Evolutionary conservation across 306 rosid genomes (phyloP).

Genomic region (Crotalaria pallida): DNA sequence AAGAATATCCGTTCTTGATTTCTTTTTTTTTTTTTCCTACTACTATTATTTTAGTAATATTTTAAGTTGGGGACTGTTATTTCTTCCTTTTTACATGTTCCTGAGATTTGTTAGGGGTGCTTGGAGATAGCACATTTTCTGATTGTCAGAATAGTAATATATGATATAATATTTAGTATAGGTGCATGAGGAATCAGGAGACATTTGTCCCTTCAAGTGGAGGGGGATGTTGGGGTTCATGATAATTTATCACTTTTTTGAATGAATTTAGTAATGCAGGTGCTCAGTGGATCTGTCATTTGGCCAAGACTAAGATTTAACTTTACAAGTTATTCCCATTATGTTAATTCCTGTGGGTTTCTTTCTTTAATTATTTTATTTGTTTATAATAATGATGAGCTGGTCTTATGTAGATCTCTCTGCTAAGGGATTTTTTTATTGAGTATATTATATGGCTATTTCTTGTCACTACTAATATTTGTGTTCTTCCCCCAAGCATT

Average conservation of each 20-base stretch:
- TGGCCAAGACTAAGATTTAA: slow-evolving; percentile 39
- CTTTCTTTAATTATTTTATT: slow-evolving; percentile 21
- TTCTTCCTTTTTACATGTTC: background rate
- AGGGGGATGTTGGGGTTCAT: slow-evolving; percentile 49
- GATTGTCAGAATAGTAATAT: slow-evolving; percentile 41
- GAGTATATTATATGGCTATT: slow-evolving; percentile 26
- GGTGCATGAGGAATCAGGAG: slow-evolving; percentile 38
- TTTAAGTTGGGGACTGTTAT: slow-evolving; percentile 21
- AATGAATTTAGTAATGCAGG: slow-evolving; percentile 47
- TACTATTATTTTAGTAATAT: slow-evolving; percentile 17
- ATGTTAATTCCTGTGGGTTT: slow-evolving; percentile 29
- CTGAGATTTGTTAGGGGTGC: slow-evolving; percentile 43
- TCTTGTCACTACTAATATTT: slow-evolving; percentile 15
- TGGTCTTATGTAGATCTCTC: slow-evolving; percentile 25
- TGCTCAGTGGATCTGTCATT: slow-evolving; percentile 40
- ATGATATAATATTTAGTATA: slow-evolving; percentile 26
- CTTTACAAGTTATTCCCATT: slow-evolving; percentile 32
- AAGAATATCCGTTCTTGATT: slow-evolving; percentile 69
- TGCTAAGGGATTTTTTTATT: slow-evolving; percentile 12
- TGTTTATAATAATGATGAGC: slow-evolving; percentile 26
- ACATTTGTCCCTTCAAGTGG: slow-evolving; percentile 41
- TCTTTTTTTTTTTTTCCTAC: slow-evolving; percentile 39
- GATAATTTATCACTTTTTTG: slow-evolving; percentile 37
- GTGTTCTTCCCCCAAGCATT: slow-evolving; percentile 20
- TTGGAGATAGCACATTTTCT: slow-evolving; percentile 43